Percentiles rank a stretch among this genome's conserved stretches.
Evolutionary conservation across 108 stramenopile species (phyloP).

Genomic region (Conticribra weissflogii): DNA sequence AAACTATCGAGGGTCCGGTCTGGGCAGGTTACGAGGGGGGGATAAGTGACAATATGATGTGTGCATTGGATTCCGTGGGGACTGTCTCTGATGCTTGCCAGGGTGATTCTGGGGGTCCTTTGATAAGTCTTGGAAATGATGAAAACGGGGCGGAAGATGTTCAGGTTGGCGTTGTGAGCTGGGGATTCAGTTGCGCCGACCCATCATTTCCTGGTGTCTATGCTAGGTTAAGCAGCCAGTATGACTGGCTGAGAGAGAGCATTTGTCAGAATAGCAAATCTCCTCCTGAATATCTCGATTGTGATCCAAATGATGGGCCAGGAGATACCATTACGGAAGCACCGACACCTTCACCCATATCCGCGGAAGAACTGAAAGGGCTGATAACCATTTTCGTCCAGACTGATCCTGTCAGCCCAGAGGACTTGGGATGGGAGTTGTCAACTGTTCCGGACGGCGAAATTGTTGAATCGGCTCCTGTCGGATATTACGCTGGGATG

Average conservation of each 20-base stretch:
- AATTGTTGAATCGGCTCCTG: conserved; percentile 13
- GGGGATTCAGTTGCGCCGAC: conserved; percentile 50
- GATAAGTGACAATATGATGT: conserved; percentile 36
- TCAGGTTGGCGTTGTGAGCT: conserved; percentile 36
- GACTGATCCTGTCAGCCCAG: conserved; percentile 22
- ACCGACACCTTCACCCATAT: conserved; percentile 19
- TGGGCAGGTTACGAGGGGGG: conserved; percentile 20
- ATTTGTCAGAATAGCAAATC: conserved; percentile 31
- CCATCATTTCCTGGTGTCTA: conserved; percentile 45
- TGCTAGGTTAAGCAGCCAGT: conserved; percentile 22
- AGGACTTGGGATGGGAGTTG: conserved; percentile 36
- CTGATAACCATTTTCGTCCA: conserved; percentile 28
- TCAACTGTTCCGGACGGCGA: conserved; percentile 9
- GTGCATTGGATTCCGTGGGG: conserved; percentile 24
- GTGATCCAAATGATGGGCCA: neutral
- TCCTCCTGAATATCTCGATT: conserved; percentile 27
- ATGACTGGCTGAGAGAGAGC: conserved; percentile 18
- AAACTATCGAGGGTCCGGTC: conserved; percentile 9
- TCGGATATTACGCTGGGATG: conserved; percentile 23
- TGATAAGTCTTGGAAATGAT: conserved; percentile 24
- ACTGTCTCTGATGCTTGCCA: conserved; percentile 42
- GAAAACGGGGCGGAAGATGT: conserved; percentile 20
- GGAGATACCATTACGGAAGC: neutral
- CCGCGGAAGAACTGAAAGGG: conserved; percentile 7
- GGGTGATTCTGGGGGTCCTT: conserved; percentile 31